Base-by-base conservation (phyloP, 495 filamentous ascomycete species). In the Hamigera avellanea region DNA sequence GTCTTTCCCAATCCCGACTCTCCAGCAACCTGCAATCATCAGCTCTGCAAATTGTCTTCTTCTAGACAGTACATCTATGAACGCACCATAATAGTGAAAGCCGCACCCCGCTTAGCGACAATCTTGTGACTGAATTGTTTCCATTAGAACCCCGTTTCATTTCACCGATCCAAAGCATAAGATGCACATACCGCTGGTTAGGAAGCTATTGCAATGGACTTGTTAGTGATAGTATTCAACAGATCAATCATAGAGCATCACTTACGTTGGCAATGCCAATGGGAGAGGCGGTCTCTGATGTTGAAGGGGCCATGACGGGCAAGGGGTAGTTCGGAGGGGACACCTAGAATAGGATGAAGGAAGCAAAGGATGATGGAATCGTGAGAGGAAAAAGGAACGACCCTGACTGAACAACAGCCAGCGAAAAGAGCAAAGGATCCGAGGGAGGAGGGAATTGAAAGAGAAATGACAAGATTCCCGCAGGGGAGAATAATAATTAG, bases 191-290 rank as follows among this genome's bases (percentile, higher is more conserved):
- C 74, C 76, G 78, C 73, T 95, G 88, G 70, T 95, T 94, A 50
- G 91, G 87, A 56, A 94, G 70, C 75, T 80, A 49, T 40, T 53
- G 27, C 12, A 25, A 14, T 42, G 15, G 12, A 37, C 28, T 16
- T 32, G 45, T 51, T 29, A 47, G 48, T 45, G 50, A 50, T 42
- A 13, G 26, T 28, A n/a, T 13, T 18, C 23, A 10, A 34, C 10
- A 34, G 14, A 33, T 10, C 8, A 8, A 26, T 3, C 37, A 18
- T 27, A 19, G 34, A 26, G 19, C 9, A 40, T 32, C 16, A 71
- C 78, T 65, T 64, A 82, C 78, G 71, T 98, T 98, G 75, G 91
- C 91, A 81, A 98, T 96, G 73, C 89, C 89, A 83, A 96, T 96
- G 53, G 86, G 86, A 55, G 84, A 83, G 43, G 83, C 81, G 57